phyloP scores from a whole-genome alignment of 2,329 filamentous ascomycete species.

The Diaporthe caulivora region DNA sequence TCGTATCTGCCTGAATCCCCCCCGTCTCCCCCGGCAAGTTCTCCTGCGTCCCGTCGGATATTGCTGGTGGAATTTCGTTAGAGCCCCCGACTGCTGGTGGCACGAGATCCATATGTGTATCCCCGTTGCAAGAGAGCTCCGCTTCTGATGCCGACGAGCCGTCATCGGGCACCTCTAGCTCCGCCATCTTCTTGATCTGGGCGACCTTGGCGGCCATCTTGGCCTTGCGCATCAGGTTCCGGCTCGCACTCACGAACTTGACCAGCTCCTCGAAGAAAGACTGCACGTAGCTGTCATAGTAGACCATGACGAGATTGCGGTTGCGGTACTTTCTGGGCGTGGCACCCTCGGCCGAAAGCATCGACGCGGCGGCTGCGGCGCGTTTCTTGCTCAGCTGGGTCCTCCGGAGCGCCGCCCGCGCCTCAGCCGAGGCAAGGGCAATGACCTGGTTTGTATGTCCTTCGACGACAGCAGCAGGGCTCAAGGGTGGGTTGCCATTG shows the following conservation, averaged over 20 bases:
- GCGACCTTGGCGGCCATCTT: constrained; percentile 85
- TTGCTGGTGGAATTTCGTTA: background rate
- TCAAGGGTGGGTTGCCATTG: constrained; percentile 48
- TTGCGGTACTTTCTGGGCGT: constrained; percentile 71
- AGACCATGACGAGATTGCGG: constrained; percentile 85
- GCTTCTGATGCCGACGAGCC: constrained; percentile 52
- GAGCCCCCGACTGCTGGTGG: constrained; percentile 3
- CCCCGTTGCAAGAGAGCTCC: constrained; percentile 41
- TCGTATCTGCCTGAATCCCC: constrained; percentile 40
- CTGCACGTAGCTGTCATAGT: constrained; percentile 91
- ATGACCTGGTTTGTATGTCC: constrained; percentile 60
- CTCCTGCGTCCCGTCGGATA: background rate
- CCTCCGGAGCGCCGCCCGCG: constrained; percentile 62
- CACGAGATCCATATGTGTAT: constrained; percentile 37
- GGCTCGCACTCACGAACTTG: constrained; percentile 81
- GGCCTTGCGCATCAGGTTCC: constrained; percentile 88
- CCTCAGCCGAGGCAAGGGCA: constrained; percentile 59
- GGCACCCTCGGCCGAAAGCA: constrained; percentile 62
- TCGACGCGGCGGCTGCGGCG: constrained; percentile 55
- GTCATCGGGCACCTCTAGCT: constrained; percentile 68
- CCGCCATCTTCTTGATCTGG: constrained; percentile 71
- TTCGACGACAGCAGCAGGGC: constrained; percentile 51
- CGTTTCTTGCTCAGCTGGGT: constrained; percentile 54
- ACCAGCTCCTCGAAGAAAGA: constrained; percentile 86
- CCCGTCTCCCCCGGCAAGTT: constrained; percentile 26